Base-by-base conservation (phyloP, 2,329 filamentous ascomycete genomes). In the Colletotrichum chlorophyti region DNA sequence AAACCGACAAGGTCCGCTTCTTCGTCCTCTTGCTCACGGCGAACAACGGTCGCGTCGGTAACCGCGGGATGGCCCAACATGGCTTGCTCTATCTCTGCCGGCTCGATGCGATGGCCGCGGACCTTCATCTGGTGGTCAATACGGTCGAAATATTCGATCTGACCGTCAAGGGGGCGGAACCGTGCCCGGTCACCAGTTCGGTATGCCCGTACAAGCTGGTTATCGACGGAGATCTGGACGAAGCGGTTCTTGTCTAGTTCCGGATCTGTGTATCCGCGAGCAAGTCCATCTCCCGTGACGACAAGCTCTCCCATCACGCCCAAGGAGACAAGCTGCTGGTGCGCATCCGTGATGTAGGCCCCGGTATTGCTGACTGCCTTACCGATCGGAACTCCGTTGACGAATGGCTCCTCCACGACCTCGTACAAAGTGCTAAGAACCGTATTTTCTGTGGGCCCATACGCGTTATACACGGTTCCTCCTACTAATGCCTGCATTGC, bases 91-190 rank as follows among this genome's bases (percentile, higher is more conserved):
- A 72, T 62, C 34, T 72, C 68, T 0, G 46, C 63, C 5, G 65
- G 46, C 52, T 72, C 69, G 17, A 72, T 51, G 4, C 69, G 65
- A 6, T 71, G 62, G 9, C 68, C 68, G 17, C 68, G 64, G n/a
- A 72, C 58, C 52, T 72, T 72, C 49, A 71, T 54, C 14, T 71
- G 68, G 3, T 41, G 32, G n/a, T 72, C 69, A 4, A 66, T 64
- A 9, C 70, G 66, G 2, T 66, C 66, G 4, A 70, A 52, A 38
- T 68, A 70, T 31, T 69, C 68, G 3, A 72, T 23, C 4, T 60
- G 37, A 1, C 65, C 63, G 42, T 70, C 66, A 0, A n/a, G n/a
- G 7, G 42, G 26, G n/a, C n/a, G n/a, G 42, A 14, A 31, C 4
- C 42, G 26, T 14, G 21, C 42, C 3, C 27, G 42, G 21, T 72